A percentile compares a stretch with the other conserved stretches of the same genome.
Conservation (phyloP, 2,329 filamentous ascomycete genomes). For the Aplosporella prunicola region DNA sequence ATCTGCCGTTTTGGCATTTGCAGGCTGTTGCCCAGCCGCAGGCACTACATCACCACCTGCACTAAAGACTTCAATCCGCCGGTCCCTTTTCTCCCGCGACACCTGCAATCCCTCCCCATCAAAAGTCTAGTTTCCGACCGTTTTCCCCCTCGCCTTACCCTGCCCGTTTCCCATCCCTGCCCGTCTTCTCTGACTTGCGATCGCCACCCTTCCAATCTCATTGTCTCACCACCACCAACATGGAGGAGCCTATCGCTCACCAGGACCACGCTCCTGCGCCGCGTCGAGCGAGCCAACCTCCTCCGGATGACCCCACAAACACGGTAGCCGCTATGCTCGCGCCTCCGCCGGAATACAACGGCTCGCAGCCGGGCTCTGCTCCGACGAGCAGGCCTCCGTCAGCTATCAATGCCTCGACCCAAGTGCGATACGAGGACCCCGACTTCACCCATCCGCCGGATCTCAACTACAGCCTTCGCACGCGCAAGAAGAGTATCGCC, state of each 20-base stretch:
- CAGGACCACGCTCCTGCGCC: slow-evolving; percentile 6
- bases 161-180: too few species aligned
- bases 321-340: slow-evolving; percentile 4
- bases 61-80: too few species aligned
- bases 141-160: too few species aligned
- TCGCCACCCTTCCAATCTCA: too few species aligned
- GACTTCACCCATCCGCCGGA: slow-evolving; percentile 38
- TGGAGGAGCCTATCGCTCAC: slow-evolving; percentile 9
- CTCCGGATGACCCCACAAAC: slow-evolving; percentile 7
- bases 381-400: slow-evolving; percentile 14
- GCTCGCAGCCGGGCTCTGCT: slow-evolving; percentile 1
- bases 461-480: slow-evolving; percentile 47
- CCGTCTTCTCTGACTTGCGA: too few species aligned
- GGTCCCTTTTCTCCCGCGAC: too few species aligned
- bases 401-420: slow-evolving; percentile 31
- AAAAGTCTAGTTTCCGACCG: too few species aligned
- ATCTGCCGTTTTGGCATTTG: too few species aligned
- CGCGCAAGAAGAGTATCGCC: slow-evolving; percentile 46
- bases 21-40: too few species aligned
- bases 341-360: slow-evolving; percentile 1
- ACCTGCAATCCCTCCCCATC: too few species aligned
- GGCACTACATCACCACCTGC: too few species aligned
- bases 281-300: slow-evolving; percentile 3
- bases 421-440: slow-evolving; percentile 31
- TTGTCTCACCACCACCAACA: too few species aligned